Evolutionary conservation across 2,329 filamentous ascomycete genomes (phyloP).

Genomic region (Sporothrix mexicana): DNA sequence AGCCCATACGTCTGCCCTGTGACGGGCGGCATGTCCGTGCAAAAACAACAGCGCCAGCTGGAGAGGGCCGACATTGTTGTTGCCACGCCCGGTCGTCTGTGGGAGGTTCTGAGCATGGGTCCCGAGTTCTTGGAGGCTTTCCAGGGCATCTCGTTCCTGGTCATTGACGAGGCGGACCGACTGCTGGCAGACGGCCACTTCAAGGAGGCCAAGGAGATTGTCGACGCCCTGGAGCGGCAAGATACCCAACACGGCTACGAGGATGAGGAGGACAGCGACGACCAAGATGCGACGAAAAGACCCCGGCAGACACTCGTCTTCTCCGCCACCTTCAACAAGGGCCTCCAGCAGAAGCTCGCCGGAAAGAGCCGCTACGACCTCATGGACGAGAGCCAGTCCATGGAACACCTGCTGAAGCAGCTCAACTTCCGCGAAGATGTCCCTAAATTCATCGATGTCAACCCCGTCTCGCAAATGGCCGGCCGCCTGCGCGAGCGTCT

Average conservation of each 20-base stretch:
- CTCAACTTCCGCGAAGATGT: constrained; percentile 84
- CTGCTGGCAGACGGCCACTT: constrained; percentile 92
- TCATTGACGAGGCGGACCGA: constrained; percentile 93
- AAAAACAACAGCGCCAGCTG: constrained; percentile 89
- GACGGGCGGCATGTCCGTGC: constrained; percentile 90
- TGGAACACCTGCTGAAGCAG: constrained; percentile 91
- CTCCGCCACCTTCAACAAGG: constrained; percentile 93
- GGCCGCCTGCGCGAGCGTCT: constrained; percentile 83
- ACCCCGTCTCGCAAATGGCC: constrained; percentile 89
- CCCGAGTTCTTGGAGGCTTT: constrained; percentile 72
- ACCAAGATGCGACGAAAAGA: constrained; percentile 47
- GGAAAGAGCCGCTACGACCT: constrained; percentile 74
- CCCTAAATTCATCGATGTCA: constrained; percentile 91
- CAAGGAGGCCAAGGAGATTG: constrained; percentile 88
- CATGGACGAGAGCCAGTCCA: constrained; percentile 76
- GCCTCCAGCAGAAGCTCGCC: constrained; percentile 86
- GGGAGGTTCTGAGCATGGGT: constrained; percentile 87
- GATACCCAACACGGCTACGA: constrained; percentile 64
- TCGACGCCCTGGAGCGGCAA: constrained; percentile 76
- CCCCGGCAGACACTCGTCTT: constrained; percentile 89
- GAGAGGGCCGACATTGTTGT: constrained; percentile 89
- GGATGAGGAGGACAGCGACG: constrained; percentile 54
- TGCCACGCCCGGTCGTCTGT: constrained; percentile 87
- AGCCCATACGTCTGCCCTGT: constrained; percentile 81
- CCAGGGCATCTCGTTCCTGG: constrained; percentile 77